Conservation (phyloP, 441 rosid species). For the Pelargonium citronellum region DNA sequence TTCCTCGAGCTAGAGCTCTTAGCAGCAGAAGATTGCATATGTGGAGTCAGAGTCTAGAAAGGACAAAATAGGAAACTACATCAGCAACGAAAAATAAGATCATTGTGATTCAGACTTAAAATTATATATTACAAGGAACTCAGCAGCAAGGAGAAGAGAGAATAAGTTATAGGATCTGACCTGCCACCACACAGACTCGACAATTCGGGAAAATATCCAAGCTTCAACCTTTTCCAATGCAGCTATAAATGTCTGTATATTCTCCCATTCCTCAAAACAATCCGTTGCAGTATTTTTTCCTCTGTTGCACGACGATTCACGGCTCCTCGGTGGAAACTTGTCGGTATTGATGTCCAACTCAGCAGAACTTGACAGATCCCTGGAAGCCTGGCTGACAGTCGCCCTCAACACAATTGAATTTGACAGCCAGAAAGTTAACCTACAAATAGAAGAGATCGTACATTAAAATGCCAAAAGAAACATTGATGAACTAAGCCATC, state of each 20-base stretch:
- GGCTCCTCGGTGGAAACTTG: conserved; percentile 41
- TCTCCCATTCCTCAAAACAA: conserved; percentile 49
- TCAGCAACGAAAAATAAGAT: not conserved
- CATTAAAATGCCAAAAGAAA: conserved; percentile 9
- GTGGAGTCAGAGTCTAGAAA: conserved; percentile 82
- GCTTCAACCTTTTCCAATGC: conserved; percentile 82
- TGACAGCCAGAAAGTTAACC: conserved; percentile 94
- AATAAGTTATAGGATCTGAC: conserved; percentile 26
- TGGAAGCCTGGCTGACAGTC: conserved; percentile 45
- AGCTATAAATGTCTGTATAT: conserved; percentile 44
- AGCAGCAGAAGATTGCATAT: conserved; percentile 67
- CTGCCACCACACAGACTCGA: conserved; percentile 99
- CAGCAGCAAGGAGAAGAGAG: not conserved
- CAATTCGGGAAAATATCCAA: conserved; percentile 83
- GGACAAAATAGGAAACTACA: conserved; percentile 22
- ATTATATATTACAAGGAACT: not conserved
- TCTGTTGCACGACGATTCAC: conserved; percentile 34
- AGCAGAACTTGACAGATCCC: conserved; percentile 33
- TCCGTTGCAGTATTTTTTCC: conserved; percentile 22
- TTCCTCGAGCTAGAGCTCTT: conserved; percentile 46
- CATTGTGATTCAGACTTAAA: not conserved
- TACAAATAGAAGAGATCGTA: conserved; percentile 30
- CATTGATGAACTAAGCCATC: not conserved
- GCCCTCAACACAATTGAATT: conserved; percentile 71
- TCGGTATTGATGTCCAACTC: conserved; percentile 21